Percentiles rank a stretch among this genome's conserved stretches.
Conservation (phyloP, 1,139 yeast genomes). For the Kodamaea derodonti region DNA sequence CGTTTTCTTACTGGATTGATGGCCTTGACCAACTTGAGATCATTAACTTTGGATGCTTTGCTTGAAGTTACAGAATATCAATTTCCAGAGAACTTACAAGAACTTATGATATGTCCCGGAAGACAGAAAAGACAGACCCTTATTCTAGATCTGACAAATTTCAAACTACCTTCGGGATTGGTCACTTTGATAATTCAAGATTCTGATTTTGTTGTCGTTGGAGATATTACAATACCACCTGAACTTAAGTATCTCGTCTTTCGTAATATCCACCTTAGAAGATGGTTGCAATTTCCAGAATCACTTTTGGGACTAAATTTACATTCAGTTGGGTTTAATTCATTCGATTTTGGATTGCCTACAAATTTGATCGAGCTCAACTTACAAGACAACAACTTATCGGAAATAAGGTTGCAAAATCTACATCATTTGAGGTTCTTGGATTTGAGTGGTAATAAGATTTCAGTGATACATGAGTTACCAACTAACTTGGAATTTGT, state of each 20-base stretch:
- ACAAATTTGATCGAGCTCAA: background rate
- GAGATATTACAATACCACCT: background rate
- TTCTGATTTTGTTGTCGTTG: background rate
- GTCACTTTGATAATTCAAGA: background rate
- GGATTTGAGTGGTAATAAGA: background rate
- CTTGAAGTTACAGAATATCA: background rate
- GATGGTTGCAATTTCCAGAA: background rate
- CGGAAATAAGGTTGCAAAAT: background rate
- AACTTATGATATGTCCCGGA: background rate
- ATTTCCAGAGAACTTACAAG: background rate
- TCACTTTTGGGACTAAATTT: background rate
- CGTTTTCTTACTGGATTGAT: background rate
- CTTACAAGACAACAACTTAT: background rate
- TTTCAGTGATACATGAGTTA: background rate
- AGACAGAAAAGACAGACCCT: too few relatives aligned
- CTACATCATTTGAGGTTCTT: background rate
- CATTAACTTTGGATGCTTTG: background rate
- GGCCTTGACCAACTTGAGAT: background rate
- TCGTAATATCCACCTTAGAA: background rate
- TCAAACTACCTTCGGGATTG: background rate
- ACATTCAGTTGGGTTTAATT: background rate
- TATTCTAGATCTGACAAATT: background rate
- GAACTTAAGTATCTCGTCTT: background rate
- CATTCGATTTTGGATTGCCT: background rate
- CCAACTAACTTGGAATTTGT: background rate